Conservation (phyloP, 1,284 basidiomycete genomes). For the Fomitopsis palustris region DNA sequence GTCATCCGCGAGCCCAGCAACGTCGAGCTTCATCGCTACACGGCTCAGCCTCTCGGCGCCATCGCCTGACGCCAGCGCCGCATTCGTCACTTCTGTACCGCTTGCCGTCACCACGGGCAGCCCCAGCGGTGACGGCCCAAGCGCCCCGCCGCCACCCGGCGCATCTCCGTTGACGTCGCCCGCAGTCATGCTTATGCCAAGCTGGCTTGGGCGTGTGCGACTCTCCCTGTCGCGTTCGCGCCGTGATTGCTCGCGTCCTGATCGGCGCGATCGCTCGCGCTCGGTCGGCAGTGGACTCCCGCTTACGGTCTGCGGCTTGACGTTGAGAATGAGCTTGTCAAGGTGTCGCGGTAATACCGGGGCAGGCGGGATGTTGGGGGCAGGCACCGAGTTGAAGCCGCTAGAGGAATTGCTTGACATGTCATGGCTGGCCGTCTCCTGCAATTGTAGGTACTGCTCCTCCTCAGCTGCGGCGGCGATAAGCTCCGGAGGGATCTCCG, state of each 20-base stretch:
- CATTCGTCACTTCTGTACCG: slow-evolving; percentile 36
- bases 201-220: slow-evolving; percentile 17
- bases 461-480: slow-evolving; percentile 81
- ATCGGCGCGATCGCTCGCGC: slow-evolving; percentile 17
- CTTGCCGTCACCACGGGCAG: slow-evolving; percentile 42
- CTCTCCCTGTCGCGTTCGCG: slow-evolving; percentile 21
- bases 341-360: slow-evolving; percentile 88
- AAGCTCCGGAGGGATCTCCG: slow-evolving; percentile 70
- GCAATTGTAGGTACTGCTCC: slow-evolving; percentile 61
- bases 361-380: slow-evolving; percentile 79
- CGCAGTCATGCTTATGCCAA: slow-evolving; percentile 24
- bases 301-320: slow-evolving; percentile 26
- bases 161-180: slow-evolving; percentile 1
- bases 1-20: slow-evolving; percentile 72
- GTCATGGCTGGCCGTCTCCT: slow-evolving; percentile 27
- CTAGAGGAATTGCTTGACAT: slow-evolving; percentile 18
- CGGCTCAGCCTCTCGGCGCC: slow-evolving; percentile 10
- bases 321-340: slow-evolving; percentile 92
- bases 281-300: slow-evolving; percentile 14
- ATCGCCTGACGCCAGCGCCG: slow-evolving; percentile 8
- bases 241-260: slow-evolving; percentile 6
- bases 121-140: slow-evolving; percentile 15
- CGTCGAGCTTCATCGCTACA: slow-evolving; percentile 27
- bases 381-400: slow-evolving; percentile 35
- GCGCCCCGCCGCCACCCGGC: slow-evolving; percentile 6